Evolutionary conservation across 345 rosid genomes (phyloP).

Genomic region (Syzygium grande): DNA sequence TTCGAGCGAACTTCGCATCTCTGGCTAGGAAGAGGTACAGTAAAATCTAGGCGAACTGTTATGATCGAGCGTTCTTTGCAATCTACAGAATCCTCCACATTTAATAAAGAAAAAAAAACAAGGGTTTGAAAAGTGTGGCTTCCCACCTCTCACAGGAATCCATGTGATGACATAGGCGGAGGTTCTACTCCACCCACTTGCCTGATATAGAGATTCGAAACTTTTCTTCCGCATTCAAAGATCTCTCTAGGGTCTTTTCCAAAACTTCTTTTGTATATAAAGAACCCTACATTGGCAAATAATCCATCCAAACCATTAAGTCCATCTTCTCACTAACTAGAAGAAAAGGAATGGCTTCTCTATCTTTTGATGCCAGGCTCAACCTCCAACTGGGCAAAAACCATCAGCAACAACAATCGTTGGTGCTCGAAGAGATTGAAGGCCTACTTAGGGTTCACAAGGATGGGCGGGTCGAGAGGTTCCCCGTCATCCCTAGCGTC

Average conservation of each 20-base stretch:
- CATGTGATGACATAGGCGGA: neutral
- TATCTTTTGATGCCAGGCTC: conserved; percentile 19
- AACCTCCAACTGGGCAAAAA: conserved; percentile 20
- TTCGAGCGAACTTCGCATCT: neutral
- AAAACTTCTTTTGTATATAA: conserved; percentile 12
- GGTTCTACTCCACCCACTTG: conserved; percentile 8
- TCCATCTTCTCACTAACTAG: neutral
- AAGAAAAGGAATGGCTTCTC: conserved; percentile 31
- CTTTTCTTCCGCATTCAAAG: conserved; percentile 1
- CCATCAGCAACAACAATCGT: conserved; percentile 25
- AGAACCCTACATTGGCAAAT: neutral
- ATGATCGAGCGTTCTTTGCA: neutral
- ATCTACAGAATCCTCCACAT: neutral
- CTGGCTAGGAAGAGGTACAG: neutral
- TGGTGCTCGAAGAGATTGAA: conserved; percentile 42
- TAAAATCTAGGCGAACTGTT: neutral
- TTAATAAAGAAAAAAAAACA: neutral
- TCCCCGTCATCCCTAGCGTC: conserved; percentile 39
- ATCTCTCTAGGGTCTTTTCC: neutral
- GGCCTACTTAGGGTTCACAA: conserved; percentile 61
- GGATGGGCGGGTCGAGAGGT: conserved; percentile 74
- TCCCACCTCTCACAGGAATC: conserved; percentile 12
- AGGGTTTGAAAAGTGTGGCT: neutral
- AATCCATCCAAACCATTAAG: neutral
- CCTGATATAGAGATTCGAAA: neutral